Evolutionary conservation across 2,329 filamentous ascomycete species (phyloP).

Genomic region (Xylaria sp.): DNA sequence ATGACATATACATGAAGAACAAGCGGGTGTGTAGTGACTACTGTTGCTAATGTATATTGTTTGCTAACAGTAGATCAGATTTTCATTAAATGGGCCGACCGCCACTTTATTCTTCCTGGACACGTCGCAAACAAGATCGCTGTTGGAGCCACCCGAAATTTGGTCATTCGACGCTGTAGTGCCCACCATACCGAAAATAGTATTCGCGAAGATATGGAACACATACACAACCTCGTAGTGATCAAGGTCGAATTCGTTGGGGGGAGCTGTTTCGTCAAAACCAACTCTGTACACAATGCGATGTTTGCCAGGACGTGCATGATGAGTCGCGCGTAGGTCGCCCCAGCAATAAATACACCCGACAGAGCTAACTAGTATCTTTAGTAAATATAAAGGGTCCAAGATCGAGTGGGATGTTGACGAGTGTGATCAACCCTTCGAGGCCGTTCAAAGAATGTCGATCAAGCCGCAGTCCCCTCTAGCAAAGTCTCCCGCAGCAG

Average conservation of each 20-base stretch:
- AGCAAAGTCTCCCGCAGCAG: slow-evolving; percentile 20
- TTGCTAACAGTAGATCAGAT: slow-evolving; percentile 55
- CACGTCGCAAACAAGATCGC: slow-evolving; percentile 69
- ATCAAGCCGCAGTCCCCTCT: slow-evolving; percentile 23
- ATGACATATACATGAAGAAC: slow-evolving; percentile 71
- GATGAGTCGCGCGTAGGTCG: slow-evolving; percentile 63
- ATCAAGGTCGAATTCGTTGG: slow-evolving; percentile 66
- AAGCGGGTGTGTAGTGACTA: slow-evolving; percentile 62
- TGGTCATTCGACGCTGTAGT: slow-evolving; percentile 68
- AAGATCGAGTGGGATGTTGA: slow-evolving; percentile 75
- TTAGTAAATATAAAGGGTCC: slow-evolving; percentile 70
- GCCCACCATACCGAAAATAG: slow-evolving; percentile 64
- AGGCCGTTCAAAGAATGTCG: slow-evolving; percentile 39
- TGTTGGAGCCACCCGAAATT: slow-evolving; percentile 73
- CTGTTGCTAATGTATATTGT: not conserved
- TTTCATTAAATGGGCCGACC: slow-evolving; percentile 71
- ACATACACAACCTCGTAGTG: slow-evolving; percentile 80
- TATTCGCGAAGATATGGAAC: slow-evolving; percentile 76
- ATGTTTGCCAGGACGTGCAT: slow-evolving; percentile 80
- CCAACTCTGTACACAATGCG: slow-evolving; percentile 78
- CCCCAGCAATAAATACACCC: not conserved
- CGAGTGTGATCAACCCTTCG: slow-evolving; percentile 70
- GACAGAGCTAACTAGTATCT: slow-evolving; percentile 38
- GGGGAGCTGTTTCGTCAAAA: slow-evolving; percentile 70
- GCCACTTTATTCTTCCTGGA: slow-evolving; percentile 68